Percentiles rank a stretch among this genome's conserved stretches.
Conservation (phyloP, 108 stramenopile species). For the Nitzschia sp. region DNA sequence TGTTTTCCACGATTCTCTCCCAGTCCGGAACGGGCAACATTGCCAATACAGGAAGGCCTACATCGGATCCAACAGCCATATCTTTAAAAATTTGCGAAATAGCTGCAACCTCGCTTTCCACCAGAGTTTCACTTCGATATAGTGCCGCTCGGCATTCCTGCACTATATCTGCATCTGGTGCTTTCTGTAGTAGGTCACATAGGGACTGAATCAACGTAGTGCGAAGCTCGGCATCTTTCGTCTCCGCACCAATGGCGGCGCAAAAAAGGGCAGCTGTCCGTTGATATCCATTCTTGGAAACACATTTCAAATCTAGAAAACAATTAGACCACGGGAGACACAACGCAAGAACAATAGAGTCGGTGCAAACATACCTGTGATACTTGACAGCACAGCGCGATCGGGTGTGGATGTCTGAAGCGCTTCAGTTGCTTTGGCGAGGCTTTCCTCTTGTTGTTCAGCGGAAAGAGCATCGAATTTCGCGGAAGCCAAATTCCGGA, state of each 20-base stretch:
- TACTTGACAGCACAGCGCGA: conserved; percentile 17
- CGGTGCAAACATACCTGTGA: conserved; percentile 12
- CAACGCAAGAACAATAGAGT: neutral
- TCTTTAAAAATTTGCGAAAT: conserved; percentile 10
- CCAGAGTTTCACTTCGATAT: neutral
- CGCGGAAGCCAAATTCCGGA: conserved; percentile 25
- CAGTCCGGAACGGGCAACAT: conserved; percentile 21
- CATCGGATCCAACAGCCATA: conserved; percentile 11
- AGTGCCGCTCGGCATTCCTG: conserved; percentile 18
- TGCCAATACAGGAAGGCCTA: conserved; percentile 17
- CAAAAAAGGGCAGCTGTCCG: conserved; percentile 20
- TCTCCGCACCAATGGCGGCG: conserved; percentile 25
- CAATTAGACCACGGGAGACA: neutral
- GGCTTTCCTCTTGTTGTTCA: conserved; percentile 16
- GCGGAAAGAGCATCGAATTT: conserved; percentile 21
- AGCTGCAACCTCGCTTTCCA: neutral
- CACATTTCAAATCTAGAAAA: conserved; percentile 18
- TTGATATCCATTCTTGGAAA: conserved; percentile 25
- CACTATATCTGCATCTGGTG: conserved; percentile 14
- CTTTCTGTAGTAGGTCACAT: conserved; percentile 24
- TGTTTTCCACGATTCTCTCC: conserved; percentile 26
- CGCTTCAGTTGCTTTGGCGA: conserved; percentile 8
- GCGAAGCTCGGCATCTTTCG: conserved; percentile 9
- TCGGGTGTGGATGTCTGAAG: conserved; percentile 8
- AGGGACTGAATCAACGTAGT: conserved; percentile 14